phyloP scores from a whole-genome alignment of 1,284 basidiomycete species.

The Veloboletus limbatus region DNA sequence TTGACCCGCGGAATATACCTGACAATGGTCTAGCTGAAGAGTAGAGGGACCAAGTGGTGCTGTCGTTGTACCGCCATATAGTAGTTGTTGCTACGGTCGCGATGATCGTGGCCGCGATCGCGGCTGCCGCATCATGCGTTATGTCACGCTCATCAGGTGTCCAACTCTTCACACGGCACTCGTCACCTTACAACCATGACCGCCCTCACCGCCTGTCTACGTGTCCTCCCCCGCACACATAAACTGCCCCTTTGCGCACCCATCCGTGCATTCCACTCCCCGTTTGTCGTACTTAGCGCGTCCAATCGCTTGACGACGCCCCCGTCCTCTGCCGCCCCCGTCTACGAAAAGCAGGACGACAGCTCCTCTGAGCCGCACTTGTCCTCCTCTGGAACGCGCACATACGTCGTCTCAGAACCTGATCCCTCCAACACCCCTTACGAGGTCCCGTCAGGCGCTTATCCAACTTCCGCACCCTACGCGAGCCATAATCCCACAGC shows the following conservation, averaged over 20 bases:
- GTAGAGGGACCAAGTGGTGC: background rate
- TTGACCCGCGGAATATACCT: conserved; percentile 11
- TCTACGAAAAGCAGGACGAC: conserved; percentile 59
- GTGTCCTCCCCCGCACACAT: conserved; percentile 4
- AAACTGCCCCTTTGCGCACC: conserved; percentile 1
- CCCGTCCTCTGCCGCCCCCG: conserved; percentile 25
- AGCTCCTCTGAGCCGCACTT: conserved; percentile 45
- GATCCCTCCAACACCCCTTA: conserved; percentile 56
- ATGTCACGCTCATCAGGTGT: conserved; percentile 29
- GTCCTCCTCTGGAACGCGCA: conserved; percentile 46
- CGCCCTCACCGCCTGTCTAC: conserved; percentile 3
- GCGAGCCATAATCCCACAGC: conserved; percentile 41
- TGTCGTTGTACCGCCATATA: background rate
- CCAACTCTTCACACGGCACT: conserved; percentile 27
- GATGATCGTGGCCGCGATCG: conserved; percentile 2
- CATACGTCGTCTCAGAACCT: conserved; percentile 66
- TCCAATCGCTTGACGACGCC: conserved; percentile 34
- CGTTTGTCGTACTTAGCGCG: conserved; percentile 49
- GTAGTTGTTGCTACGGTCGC: background rate
- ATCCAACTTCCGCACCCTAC: conserved; percentile 56
- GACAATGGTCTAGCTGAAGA: background rate
- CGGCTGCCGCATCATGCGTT: conserved; percentile 9
- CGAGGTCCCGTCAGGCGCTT: conserved; percentile 65
- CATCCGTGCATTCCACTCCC: conserved; percentile 55
- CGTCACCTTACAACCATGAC: conserved; percentile 16